phyloP scores from a whole-genome alignment of 345 rosid genomes.

The Raphanus raphanistrum region DNA sequence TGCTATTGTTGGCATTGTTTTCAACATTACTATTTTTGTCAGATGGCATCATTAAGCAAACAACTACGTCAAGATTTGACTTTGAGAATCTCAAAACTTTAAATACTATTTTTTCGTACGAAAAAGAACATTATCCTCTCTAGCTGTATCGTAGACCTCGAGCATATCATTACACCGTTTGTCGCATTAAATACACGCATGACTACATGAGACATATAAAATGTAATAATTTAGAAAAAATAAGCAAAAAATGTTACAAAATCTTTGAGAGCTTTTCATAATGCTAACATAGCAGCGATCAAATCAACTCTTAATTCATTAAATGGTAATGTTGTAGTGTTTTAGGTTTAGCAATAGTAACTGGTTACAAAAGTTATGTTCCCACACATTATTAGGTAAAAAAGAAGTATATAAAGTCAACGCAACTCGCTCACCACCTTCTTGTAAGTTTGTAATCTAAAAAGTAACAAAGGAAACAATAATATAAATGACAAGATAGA shows the following conservation, averaged over 20 bases:
- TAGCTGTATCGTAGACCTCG: constrained; percentile 17
- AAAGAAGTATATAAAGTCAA: constrained; percentile 14
- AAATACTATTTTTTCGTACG: background rate
- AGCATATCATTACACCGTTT: background rate
- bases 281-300: background rate
- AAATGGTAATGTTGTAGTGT: too few species aligned
- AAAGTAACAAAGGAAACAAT: background rate
- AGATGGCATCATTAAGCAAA: constrained; percentile 3
- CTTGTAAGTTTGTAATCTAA: background rate
- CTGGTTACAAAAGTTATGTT: background rate
- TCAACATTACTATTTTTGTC: constrained; percentile 21
- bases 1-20: constrained; percentile 20
- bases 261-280: background rate
- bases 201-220: background rate
- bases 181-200: constrained; percentile 17
- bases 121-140: constrained; percentile 11
- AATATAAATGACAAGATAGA: constrained; percentile 13
- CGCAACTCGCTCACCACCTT: constrained; percentile 7
- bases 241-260: background rate
- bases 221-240: background rate
- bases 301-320: too few species aligned
- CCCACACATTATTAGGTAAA: background rate
- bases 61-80: constrained; percentile 30
- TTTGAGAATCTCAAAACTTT: constrained; percentile 16
- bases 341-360: background rate